Evolutionary conservation across 257 asterid genomes (phyloP), one percentile per base, ranked within the genome.

Genomic region (Fraxinus quadrangulata): DNA sequence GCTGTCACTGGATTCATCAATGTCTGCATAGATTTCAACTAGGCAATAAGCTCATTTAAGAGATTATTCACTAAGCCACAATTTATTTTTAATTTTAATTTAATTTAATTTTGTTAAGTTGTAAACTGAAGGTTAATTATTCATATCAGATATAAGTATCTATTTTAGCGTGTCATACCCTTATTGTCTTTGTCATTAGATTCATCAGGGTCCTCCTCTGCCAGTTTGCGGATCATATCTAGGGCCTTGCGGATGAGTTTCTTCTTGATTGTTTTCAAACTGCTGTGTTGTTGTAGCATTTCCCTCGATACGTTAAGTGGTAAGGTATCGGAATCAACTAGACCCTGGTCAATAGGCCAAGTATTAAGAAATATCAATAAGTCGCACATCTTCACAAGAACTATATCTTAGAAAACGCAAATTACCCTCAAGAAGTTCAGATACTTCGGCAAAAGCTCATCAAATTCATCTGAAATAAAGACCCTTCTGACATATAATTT

Each of bases 181-280:
- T 85, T 89, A 88, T 87, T 88, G 33, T 91, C 94, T 72, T 85
- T 81, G 79, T 87, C 91, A 79, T 82, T 79, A 76, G 90, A 86
- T 78, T 96, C 99, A 81, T 93, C 97, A 1, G 99, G 98, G 75
- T 96, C 98, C 88, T 96, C 99, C 1, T 92, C 99, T 61, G 98
- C 97, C 79, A 96, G 86, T 81, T 88, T 96, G 75, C 97, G 92
- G 72, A 96, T 93, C 98, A 96, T 93, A 78, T 96, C 99, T 74
- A 92, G 97, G 72, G 98, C 99, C 89, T 93, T 96, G 75, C 99
- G 90, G 72, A 96, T 93, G 79, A 93, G 96, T 85, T 96, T 96
- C 90, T 93, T 96, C 88, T 96, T 96, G 33, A 96, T 95, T 8
- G 98, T 95, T 84, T 87, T 95, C 90, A 95, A 89, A 89, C 98